Percentiles rank a stretch among this genome's conserved stretches.
phyloP scores from a whole-genome alignment of 192 early-diverging fungal genomes.

The Coemansia sp. region DNA sequence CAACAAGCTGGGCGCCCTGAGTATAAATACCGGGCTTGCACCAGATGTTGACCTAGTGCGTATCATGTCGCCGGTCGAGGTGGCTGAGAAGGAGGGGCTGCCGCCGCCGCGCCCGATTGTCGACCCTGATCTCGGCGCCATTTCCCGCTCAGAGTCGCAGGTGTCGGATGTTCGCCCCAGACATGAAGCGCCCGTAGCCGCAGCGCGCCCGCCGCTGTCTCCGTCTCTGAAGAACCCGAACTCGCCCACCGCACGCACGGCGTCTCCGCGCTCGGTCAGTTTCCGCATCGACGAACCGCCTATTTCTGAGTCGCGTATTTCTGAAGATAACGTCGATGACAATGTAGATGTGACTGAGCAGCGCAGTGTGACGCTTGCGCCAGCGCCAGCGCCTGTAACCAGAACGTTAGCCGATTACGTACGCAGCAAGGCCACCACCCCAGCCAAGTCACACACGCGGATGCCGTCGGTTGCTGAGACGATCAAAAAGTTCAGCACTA shows the following conservation, averaged over 20 bases:
- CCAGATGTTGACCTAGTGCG: conserved; percentile 8
- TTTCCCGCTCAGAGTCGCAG: conserved; percentile 29
- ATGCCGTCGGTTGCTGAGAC: conserved; percentile 49
- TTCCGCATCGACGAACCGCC: conserved; percentile 42
- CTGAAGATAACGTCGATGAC: conserved; percentile 7
- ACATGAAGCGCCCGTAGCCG: conserved; percentile 7
- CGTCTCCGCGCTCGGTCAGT: conserved; percentile 47
- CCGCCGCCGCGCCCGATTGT: conserved; percentile 43
- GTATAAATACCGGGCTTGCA: background rate
- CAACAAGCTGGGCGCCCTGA: conserved; percentile 6
- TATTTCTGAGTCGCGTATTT: conserved; percentile 6
- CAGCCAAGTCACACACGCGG: conserved; percentile 8
- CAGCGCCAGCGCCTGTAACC: background rate
- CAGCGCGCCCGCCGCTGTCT: conserved; percentile 23
- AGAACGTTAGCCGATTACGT: conserved; percentile 51
- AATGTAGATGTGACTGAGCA: background rate
- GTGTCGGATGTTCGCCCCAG: conserved; percentile 2
- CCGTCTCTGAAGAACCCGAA: conserved; percentile 40
- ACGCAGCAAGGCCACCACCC: conserved; percentile 32
- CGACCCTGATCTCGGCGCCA: conserved; percentile 35
- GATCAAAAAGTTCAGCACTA: conserved; percentile 45
- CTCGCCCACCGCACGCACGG: conserved; percentile 27
- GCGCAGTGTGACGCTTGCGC: conserved; percentile 3
- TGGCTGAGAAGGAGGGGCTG: conserved; percentile 47
- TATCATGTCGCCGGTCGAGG: conserved; percentile 54